Evolutionary conservation across 768 basidiomycete species (phyloP).

Genomic region (Royoungia palumana): DNA sequence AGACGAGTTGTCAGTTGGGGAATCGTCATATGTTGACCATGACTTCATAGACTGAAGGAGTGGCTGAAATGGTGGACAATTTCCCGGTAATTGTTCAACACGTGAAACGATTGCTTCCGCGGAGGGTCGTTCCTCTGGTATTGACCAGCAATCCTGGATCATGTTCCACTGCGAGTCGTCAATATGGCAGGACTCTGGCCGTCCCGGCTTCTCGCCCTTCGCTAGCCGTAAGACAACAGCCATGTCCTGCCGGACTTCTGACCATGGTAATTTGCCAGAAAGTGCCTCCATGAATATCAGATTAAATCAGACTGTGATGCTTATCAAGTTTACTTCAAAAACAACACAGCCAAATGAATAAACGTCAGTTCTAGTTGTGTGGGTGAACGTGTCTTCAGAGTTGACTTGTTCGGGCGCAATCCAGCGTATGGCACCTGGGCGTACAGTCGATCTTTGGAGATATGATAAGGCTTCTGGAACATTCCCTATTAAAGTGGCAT

Average conservation of each 20-base stretch:
- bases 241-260: neutral
- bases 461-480: neutral
- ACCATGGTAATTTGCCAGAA: neutral
- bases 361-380: neutral
- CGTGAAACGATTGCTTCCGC: too few species aligned
- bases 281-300: neutral
- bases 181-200: too few species aligned
- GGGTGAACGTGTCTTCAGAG: conserved; percentile 1
- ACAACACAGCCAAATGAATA: conserved; percentile 26
- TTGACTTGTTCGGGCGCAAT: conserved; percentile 33
- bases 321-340: conserved; percentile 10
- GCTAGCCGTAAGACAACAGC: conserved; percentile 6
- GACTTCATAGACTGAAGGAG: too few species aligned
- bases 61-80: too few species aligned
- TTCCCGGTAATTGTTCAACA: too few species aligned
- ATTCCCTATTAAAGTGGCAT: conserved; percentile 19
- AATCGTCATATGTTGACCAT: too few species aligned
- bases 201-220: neutral
- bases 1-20: too few species aligned
- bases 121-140: too few species aligned
- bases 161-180: too few species aligned
- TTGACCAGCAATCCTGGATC: too few species aligned
- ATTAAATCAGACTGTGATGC: too few species aligned
- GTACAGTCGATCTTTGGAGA: conserved; percentile 28
- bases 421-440: conserved; percentile 37